phyloP scores from a whole-genome alignment of 192 early-diverging fungal species.

The Coemansia sp. region DNA sequence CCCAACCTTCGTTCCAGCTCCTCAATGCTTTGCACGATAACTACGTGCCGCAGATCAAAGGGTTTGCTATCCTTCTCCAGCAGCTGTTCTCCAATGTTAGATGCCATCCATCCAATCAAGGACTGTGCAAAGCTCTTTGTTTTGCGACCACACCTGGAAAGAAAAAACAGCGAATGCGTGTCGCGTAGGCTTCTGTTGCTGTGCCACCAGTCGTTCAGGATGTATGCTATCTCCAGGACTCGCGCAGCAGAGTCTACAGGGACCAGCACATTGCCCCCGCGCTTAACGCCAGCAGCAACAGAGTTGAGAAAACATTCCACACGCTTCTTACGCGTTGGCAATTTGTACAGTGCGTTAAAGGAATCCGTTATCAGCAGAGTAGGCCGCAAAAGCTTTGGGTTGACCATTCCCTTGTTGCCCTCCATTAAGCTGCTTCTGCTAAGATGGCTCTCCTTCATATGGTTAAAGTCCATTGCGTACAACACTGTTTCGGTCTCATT shows the following conservation, averaged over 20 bases:
- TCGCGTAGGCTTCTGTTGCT: slow-evolving; percentile 52
- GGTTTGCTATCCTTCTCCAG: slow-evolving; percentile 74
- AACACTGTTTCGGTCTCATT: slow-evolving; percentile 92
- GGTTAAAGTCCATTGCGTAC: slow-evolving; percentile 96
- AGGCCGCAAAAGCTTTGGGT: slow-evolving; percentile 70
- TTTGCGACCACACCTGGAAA: slow-evolving; percentile 72
- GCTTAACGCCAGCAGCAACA: slow-evolving; percentile 58
- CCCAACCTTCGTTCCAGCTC: slow-evolving; percentile 38
- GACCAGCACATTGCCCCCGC: slow-evolving; percentile 79
- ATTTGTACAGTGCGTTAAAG: slow-evolving; percentile 68
- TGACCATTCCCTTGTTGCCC: slow-evolving; percentile 61
- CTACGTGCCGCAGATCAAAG: slow-evolving; percentile 84
- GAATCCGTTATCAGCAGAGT: slow-evolving; percentile 93
- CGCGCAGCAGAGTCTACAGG: slow-evolving; percentile 89
- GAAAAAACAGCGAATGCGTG: slow-evolving; percentile 71
- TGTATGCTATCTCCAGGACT: slow-evolving; percentile 84
- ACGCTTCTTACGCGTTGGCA: slow-evolving; percentile 70
- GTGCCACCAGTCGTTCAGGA: slow-evolving; percentile 87
- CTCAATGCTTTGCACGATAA: slow-evolving; percentile 64
- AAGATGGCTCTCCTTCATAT: slow-evolving; percentile 80
- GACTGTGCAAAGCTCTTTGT: slow-evolving; percentile 83
- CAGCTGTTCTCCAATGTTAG: slow-evolving; percentile 71
- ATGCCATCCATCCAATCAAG: slow-evolving; percentile 96
- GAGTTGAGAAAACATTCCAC: slow-evolving; percentile 72
- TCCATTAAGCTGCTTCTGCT: slow-evolving; percentile 34